Base-by-base conservation (phyloP, 495 filamentous ascomycete species). In the Xylaria nigripes region DNA sequence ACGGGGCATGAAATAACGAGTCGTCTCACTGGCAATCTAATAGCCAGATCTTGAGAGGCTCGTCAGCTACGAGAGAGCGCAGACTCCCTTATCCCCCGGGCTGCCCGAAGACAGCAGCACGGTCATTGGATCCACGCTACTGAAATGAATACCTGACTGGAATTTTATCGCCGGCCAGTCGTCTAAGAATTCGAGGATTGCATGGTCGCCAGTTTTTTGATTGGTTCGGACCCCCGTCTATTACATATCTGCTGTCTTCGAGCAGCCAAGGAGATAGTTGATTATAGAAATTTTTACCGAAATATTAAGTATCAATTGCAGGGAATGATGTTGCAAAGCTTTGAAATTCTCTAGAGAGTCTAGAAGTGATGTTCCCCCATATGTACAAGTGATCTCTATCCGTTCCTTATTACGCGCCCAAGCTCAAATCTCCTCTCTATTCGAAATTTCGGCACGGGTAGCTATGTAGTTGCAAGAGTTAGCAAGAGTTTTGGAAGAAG, bases 361-460 rank as follows among this genome's bases (percentile, higher is more conserved):
- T 66, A 61, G 48, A 19, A 55, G 54, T 52, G 49, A 36, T 42
- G 32, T 30, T 54, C 48, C 36, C 48, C 45, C 32, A 43, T 57
- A 57, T 68, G 47, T 68, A 50, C 57, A 64, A 56, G 15, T 36
- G 23, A 45, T 36, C 9, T 25, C 27, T 29, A 15, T 45, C 29
- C 45, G 12, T 42, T 18, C 36, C 52, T 50, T 34, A 50, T 45
- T 55, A 61, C 57, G 48, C 53, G 18, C 22, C 19, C 24, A n/a
- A 50, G 45, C 21, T n/a, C 36, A 3, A 7, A 2, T 40, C 16
- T 2, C 4, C 15, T 40, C 45, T 67, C 63, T 75, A 76, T 65
- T 70, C 66, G 58, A 77, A 76, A 43, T 51, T 72, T 50, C 75
- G 70, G 64, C 74, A 76, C 16, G 75, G 75, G 48, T 77, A 76